Evolutionary conservation across 2,329 filamentous ascomycete species (phyloP).

Genomic region (Teratosphaeria pseudoeucalypti): DNA sequence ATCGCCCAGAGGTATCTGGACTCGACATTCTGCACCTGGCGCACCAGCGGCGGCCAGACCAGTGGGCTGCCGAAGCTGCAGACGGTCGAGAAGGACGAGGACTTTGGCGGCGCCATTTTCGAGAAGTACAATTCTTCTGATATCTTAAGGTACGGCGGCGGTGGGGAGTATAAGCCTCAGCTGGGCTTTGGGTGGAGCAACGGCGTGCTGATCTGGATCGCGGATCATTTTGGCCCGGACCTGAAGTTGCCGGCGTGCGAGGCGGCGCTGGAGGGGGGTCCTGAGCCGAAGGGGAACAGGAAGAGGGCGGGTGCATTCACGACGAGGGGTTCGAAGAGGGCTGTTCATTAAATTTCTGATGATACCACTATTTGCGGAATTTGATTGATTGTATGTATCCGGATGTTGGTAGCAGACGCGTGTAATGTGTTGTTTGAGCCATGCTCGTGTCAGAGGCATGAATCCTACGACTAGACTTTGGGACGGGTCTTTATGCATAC

Average conservation of each 20-base stretch:
- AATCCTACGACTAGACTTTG: too few relatives aligned
- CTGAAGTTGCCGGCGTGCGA: slow-evolving; percentile 42
- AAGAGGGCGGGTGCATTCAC: neutral
- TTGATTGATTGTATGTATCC: neutral
- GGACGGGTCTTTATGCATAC: too few relatives aligned
- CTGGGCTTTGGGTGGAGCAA: slow-evolving; percentile 64
- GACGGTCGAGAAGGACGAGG: slow-evolving; percentile 31
- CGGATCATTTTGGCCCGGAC: slow-evolving; percentile 49
- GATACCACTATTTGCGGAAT: neutral
- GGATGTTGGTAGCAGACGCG: neutral
- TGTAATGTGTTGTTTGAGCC: too few relatives aligned
- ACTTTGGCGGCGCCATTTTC: slow-evolving; percentile 52
- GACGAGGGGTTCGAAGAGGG: neutral
- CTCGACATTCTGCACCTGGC: slow-evolving; percentile 61
- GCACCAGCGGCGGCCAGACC: slow-evolving; percentile 54
- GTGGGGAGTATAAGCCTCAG: slow-evolving; percentile 59
- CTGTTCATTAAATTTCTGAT: neutral
- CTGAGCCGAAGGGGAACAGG: neutral
- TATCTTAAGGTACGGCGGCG: slow-evolving; percentile 51
- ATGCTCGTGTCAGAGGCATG: too few relatives aligned
- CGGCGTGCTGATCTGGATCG: slow-evolving; percentile 56
- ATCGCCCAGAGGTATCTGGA: slow-evolving; percentile 58
- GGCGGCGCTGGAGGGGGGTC: neutral
- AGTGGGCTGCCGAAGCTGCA: slow-evolving; percentile 41
- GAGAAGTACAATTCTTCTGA: slow-evolving; percentile 57